These are phyloP conservation scores for Hygrophorus russula DNA, from an alignment of 768 basidiomycete genomes.

Conservation along the genomic window DNA sequence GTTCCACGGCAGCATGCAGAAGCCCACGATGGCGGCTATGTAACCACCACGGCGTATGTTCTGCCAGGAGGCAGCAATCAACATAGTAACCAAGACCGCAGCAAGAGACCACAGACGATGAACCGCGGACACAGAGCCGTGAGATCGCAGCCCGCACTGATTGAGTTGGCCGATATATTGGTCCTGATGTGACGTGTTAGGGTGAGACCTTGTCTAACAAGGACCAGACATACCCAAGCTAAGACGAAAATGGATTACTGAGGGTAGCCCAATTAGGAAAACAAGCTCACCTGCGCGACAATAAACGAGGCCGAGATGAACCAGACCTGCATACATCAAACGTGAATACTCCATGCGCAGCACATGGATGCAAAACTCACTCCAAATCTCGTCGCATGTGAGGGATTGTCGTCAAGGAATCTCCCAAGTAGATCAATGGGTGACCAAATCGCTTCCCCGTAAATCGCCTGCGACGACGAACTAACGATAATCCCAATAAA, in stretches of 20 bases:
- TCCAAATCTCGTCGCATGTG: slow-evolving; percentile 22
- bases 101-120: slow-evolving; percentile 34
- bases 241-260: slow-evolving; percentile 1
- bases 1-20: slow-evolving; percentile 73
- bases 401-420: slow-evolving; percentile 57
- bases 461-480: slow-evolving; percentile 65
- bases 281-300: slow-evolving; percentile 48
- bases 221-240: slow-evolving; percentile 11
- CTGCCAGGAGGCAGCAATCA: too few species aligned
- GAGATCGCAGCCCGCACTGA: slow-evolving; percentile 76
- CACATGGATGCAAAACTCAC: too few species aligned
- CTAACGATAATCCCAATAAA: slow-evolving; percentile 78
- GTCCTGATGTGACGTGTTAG: slow-evolving; percentile 26
- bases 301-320: slow-evolving; percentile 75
- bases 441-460: slow-evolving; percentile 70
- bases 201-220: not conserved
- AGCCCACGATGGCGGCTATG: slow-evolving; percentile 66
- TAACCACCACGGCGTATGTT: slow-evolving; percentile 61
- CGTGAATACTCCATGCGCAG: not conserved
- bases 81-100: not conserved
- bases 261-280: not conserved
- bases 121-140: slow-evolving; percentile 70
- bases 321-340: slow-evolving; percentile 36
- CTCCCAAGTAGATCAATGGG: slow-evolving; percentile 60
- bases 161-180: slow-evolving; percentile 75